These are phyloP conservation scores for Sugiyamaella paludigena DNA, from an alignment of 1,139 yeast genomes.

Conservation along the genomic window DNA sequence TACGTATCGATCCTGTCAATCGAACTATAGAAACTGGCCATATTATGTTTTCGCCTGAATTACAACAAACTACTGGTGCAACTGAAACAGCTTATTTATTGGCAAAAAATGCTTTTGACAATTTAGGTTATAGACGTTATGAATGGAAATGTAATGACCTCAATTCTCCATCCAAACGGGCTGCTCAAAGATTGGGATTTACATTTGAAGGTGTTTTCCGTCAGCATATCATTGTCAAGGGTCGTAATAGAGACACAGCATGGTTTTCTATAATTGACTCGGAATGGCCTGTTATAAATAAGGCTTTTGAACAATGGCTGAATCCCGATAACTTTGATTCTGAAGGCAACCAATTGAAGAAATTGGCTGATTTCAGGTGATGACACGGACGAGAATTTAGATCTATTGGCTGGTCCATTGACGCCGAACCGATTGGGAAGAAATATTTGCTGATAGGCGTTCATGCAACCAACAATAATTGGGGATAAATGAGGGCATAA, in stretches of 20 bases:
- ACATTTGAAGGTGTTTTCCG: constrained; percentile 35
- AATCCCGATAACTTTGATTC: constrained; percentile 33
- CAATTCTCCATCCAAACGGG: constrained; percentile 33
- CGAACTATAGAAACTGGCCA: constrained; percentile 35
- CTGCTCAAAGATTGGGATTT: constrained; percentile 37
- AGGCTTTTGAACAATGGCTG: constrained; percentile 32
- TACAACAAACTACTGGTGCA: constrained; percentile 33
- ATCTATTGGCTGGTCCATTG: no score
- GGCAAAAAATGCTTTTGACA: constrained; percentile 32
- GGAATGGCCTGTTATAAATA: constrained; percentile 33
- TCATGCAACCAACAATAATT: no score
- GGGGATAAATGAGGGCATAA: no score
- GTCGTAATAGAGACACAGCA: constrained; percentile 35
- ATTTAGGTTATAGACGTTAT: constrained; percentile 33
- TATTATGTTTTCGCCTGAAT: constrained; percentile 28
- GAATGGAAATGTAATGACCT: constrained; percentile 39
- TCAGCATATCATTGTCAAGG: constrained; percentile 32
- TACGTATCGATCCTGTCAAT: constrained; percentile 29
- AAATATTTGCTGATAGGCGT: no score
- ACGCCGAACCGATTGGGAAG: no score
- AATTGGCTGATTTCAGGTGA: constrained; percentile 17
- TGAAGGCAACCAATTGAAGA: constrained; percentile 27
- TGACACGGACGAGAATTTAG: no score
- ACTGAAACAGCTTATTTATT: constrained; percentile 36
- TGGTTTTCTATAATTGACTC: constrained; percentile 36